These are phyloP conservation scores for Elsinoe fawcettii DNA, from an alignment of 2,329 filamentous ascomycete species.

Conservation along the genomic window DNA sequence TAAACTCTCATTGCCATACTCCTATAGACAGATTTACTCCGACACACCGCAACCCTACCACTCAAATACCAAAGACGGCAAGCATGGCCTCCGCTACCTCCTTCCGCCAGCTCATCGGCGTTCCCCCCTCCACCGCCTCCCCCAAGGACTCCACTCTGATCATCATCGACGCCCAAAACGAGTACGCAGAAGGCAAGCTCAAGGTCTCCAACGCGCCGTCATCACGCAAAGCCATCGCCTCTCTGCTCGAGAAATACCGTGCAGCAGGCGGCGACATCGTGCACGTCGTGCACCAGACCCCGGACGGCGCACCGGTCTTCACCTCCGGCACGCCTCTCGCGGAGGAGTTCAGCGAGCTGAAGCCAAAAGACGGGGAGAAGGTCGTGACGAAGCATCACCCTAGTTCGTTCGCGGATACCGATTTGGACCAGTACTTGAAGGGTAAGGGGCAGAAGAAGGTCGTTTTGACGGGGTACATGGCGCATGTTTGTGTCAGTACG, in stretches of 20 bases:
- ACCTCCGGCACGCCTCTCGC: slow-evolving; percentile 54
- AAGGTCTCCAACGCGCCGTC: slow-evolving; percentile 46
- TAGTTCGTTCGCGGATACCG: slow-evolving; percentile 53
- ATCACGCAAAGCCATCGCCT: slow-evolving; percentile 50
- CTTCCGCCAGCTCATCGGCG: slow-evolving; percentile 49
- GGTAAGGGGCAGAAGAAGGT: slow-evolving; percentile 49
- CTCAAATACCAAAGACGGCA: neutral
- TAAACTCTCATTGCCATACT: too few relatives aligned
- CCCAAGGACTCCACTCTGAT: slow-evolving; percentile 53
- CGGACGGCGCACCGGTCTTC: slow-evolving; percentile 57
- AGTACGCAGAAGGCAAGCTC: slow-evolving; percentile 54
- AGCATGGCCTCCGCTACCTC: slow-evolving; percentile 24
- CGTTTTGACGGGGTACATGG: slow-evolving; percentile 54
- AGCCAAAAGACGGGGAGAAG: slow-evolving; percentile 48
- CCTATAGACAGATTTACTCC: too few relatives aligned
- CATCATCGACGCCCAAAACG: slow-evolving; percentile 62
- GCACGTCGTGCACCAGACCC: slow-evolving; percentile 54
- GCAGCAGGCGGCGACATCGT: slow-evolving; percentile 47
- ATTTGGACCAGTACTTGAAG: slow-evolving; percentile 49
- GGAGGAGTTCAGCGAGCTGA: slow-evolving; percentile 53
- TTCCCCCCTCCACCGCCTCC: slow-evolving; percentile 48
- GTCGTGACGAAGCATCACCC: slow-evolving; percentile 52
- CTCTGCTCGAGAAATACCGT: slow-evolving; percentile 55
- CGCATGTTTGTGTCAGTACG: slow-evolving; percentile 57
- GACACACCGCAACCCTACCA: too few relatives aligned